These are phyloP conservation scores for Geotrichum histeridarum DNA, from an alignment of 1,139 yeast genomes.

Conservation along the genomic window DNA sequence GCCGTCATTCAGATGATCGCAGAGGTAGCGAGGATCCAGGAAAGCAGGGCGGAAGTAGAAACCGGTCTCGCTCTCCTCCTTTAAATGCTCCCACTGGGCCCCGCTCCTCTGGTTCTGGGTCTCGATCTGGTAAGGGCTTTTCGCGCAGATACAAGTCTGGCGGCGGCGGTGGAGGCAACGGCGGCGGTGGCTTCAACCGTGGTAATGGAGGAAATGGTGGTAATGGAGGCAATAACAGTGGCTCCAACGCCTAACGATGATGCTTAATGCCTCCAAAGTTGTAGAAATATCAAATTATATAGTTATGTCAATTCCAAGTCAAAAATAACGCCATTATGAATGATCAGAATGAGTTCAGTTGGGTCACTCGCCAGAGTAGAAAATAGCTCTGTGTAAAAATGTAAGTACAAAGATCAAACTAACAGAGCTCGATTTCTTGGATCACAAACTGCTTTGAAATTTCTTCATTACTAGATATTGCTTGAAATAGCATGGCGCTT, in stretches of 20 bases:
- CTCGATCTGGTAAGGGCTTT: conserved; percentile 11
- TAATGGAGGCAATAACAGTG: conserved; percentile 46
- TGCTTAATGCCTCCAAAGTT: too few relatives aligned
- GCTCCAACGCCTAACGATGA: not conserved
- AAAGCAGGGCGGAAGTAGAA: conserved; percentile 24
- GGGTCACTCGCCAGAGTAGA: too few relatives aligned
- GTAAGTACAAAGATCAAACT: too few relatives aligned
- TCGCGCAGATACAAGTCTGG: conserved; percentile 19
- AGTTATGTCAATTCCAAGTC: too few relatives aligned
- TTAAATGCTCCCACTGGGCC: conserved; percentile 31
- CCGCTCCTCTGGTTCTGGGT: conserved; percentile 19
- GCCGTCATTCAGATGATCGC: conserved; percentile 23
- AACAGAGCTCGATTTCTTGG: too few relatives aligned
- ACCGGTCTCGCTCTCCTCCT: conserved; percentile 32
- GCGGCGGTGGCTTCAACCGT: conserved; percentile 18
- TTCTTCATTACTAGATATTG: too few relatives aligned
- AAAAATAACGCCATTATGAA: too few relatives aligned
- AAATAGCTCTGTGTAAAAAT: too few relatives aligned
- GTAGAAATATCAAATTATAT: too few relatives aligned
- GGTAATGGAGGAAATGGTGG: conserved; percentile 9
- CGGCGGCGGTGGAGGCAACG: conserved; percentile 30
- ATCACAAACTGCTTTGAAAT: too few relatives aligned
- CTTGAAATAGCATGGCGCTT: too few relatives aligned
- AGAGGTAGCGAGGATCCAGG: conserved; percentile 24
- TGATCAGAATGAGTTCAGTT: too few relatives aligned